Conservation (phyloP, 2,329 filamentous ascomycete species). For the Penicillium sp. region DNA sequence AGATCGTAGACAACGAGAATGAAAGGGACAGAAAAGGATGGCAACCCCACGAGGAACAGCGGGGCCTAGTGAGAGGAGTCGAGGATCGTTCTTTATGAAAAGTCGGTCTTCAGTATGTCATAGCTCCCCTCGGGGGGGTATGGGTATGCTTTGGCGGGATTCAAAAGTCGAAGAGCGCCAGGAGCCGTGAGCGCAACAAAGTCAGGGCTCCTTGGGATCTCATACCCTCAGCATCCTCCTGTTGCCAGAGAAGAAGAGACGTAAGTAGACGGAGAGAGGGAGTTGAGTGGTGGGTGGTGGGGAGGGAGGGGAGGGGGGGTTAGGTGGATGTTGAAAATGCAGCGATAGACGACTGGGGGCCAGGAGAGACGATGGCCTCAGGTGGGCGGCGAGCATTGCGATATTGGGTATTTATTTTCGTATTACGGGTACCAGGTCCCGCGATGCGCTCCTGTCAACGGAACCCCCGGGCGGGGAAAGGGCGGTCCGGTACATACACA, state of each 20-base stretch:
- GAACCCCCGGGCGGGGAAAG: slow-evolving; percentile 1
- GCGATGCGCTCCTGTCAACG: not conserved
- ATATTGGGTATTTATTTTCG: slow-evolving; percentile 17
- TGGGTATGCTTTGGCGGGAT: slow-evolving; percentile 25
- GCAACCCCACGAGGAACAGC: slow-evolving; percentile 17
- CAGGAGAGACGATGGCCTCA: slow-evolving; percentile 26
- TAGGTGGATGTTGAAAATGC: slow-evolving; percentile 28
- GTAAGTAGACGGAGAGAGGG: slow-evolving; percentile 3
- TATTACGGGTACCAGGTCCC: slow-evolving; percentile 20
- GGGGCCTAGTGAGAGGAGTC: slow-evolving; percentile 17
- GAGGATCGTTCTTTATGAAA: slow-evolving; percentile 22
- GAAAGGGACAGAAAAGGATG: slow-evolving; percentile 23
- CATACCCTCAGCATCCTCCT: slow-evolving; percentile 47
- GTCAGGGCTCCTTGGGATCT: slow-evolving; percentile 41
- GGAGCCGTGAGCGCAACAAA: slow-evolving; percentile 48
- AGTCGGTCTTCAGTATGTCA: slow-evolving; percentile 30
- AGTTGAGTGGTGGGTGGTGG: slow-evolving; percentile 8
- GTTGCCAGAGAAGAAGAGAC: not conserved
- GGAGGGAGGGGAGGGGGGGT: slow-evolving; percentile 18
- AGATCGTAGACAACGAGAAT: slow-evolving; percentile 36
- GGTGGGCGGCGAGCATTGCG: slow-evolving; percentile 22
- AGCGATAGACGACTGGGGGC: slow-evolving; percentile 27
- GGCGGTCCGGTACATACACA: slow-evolving; percentile 24
- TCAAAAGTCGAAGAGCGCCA: slow-evolving; percentile 37
- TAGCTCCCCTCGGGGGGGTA: slow-evolving; percentile 31